phyloP scores from a whole-genome alignment of 257 asterid genomes.

The Avicennia marina region DNA sequence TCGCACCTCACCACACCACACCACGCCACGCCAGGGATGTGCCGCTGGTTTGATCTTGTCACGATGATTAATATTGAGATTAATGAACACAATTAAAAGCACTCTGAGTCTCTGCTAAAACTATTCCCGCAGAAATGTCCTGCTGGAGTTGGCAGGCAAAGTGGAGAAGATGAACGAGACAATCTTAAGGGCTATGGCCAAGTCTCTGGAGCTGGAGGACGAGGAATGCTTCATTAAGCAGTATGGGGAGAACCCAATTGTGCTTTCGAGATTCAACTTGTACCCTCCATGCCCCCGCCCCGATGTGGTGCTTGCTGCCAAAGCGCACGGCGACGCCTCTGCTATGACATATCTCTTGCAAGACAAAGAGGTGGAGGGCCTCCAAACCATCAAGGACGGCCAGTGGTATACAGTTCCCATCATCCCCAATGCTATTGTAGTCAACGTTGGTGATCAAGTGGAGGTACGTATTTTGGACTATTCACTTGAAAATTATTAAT shows the following conservation, averaged over 20 bases:
- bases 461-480: constrained; percentile 36
- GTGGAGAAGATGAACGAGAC: constrained; percentile 13
- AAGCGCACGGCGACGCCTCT: constrained; percentile 70
- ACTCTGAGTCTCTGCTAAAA: too few relatives aligned
- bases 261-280: constrained; percentile 50
- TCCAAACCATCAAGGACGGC: constrained; percentile 50
- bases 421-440: constrained; percentile 42
- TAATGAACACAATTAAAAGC: neutral
- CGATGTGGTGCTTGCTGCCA: constrained; percentile 53
- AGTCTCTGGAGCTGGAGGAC: constrained; percentile 34
- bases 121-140: constrained; percentile 27
- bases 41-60: too few relatives aligned
- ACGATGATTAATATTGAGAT: too few relatives aligned
- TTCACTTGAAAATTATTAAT: too few relatives aligned
- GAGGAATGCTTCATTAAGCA: constrained; percentile 40
- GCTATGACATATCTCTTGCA: constrained; percentile 54
- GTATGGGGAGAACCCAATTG: constrained; percentile 34
- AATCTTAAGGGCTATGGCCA: constrained; percentile 46
- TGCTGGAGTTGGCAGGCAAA: constrained; percentile 33
- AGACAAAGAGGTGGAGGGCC: constrained; percentile 60
- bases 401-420: constrained; percentile 54
- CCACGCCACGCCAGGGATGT: too few relatives aligned
- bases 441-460: constrained; percentile 61
- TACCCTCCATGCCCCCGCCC: constrained; percentile 71
- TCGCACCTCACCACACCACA: too few relatives aligned